These are phyloP conservation scores for Simplicillium sp. DNA, from an alignment of 2,329 filamentous ascomycete species.

Conservation along the genomic window DNA sequence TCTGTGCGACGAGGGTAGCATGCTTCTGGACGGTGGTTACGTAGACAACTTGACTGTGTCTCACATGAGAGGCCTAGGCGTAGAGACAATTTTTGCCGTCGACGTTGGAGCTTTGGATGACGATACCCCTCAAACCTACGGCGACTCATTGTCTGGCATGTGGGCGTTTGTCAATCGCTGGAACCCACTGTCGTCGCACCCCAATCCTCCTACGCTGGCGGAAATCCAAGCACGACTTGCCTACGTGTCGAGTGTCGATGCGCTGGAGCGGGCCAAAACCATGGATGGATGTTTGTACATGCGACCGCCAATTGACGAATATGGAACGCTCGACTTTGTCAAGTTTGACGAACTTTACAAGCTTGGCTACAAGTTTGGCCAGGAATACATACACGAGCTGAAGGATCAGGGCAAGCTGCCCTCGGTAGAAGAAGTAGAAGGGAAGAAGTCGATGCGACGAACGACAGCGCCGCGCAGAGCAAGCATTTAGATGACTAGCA, in stretches of 20 bases:
- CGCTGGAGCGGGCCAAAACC: slow-evolving; percentile 84
- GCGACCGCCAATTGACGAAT: slow-evolving; percentile 86
- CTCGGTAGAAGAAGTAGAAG: slow-evolving; percentile 61
- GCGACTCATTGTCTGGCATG: slow-evolving; percentile 86
- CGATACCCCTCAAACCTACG: slow-evolving; percentile 82
- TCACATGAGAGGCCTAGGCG: slow-evolving; percentile 92
- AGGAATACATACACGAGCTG: slow-evolving; percentile 67
- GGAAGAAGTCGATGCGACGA: slow-evolving; percentile 65
- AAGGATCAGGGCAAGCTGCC: slow-evolving; percentile 69
- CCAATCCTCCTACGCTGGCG: slow-evolving; percentile 88
- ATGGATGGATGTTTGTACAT: slow-evolving; percentile 92
- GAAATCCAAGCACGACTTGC: slow-evolving; percentile 94
- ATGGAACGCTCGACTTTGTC: slow-evolving; percentile 89
- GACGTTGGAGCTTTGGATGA: slow-evolving; percentile 93
- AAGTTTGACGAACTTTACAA: slow-evolving; percentile 97
- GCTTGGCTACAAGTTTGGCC: slow-evolving; percentile 78
- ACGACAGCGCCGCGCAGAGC: slow-evolving; percentile 73
- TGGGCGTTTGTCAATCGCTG: slow-evolving; percentile 94
- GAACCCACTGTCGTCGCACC: slow-evolving; percentile 84
- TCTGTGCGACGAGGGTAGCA: slow-evolving; percentile 91
- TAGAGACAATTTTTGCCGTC: slow-evolving; percentile 89
- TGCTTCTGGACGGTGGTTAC: slow-evolving; percentile 94
- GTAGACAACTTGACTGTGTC: slow-evolving; percentile 94
- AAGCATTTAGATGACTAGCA: slow-evolving; percentile 47
- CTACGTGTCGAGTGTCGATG: slow-evolving; percentile 91